These are phyloP conservation scores for Wickerhamiella nectarea DNA, from an alignment of 805 yeast species.

Conservation along the genomic window DNA sequence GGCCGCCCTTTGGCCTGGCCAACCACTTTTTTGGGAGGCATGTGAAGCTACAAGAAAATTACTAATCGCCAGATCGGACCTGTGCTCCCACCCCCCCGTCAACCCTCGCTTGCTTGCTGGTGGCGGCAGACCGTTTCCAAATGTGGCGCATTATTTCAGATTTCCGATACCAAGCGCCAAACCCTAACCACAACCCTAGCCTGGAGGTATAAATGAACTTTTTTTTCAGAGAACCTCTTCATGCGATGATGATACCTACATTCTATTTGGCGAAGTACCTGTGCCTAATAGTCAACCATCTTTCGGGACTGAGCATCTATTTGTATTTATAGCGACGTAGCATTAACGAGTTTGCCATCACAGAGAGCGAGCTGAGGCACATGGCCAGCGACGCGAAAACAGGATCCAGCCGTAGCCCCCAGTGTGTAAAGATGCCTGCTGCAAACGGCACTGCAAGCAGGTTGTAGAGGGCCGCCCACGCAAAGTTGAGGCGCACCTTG, in stretches of 20 bases:
- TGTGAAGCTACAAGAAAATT: neutral
- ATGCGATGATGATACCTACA: slow-evolving; percentile 21
- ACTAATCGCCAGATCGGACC: neutral
- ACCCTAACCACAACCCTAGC: neutral
- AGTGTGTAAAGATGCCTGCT: slow-evolving; percentile 78
- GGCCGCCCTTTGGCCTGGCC: slow-evolving; percentile 25
- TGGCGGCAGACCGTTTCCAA: too few relatives aligned
- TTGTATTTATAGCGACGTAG: slow-evolving; percentile 23
- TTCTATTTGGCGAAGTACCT: slow-evolving; percentile 20
- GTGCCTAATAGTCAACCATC: slow-evolving; percentile 24
- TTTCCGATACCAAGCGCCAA: too few relatives aligned
- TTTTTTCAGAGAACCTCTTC: neutral
- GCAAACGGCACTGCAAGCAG: slow-evolving; percentile 81
- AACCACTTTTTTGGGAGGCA: slow-evolving; percentile 7
- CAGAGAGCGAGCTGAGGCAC: slow-evolving; percentile 88
- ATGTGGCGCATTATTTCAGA: too few relatives aligned
- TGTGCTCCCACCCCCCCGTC: too few relatives aligned
- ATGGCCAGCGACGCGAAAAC: slow-evolving; percentile 82
- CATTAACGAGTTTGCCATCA: slow-evolving; percentile 63
- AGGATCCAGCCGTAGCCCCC: slow-evolving; percentile 61
- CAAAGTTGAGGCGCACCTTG: slow-evolving; percentile 65
- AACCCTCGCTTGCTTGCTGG: neutral
- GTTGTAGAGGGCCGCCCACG: slow-evolving; percentile 81
- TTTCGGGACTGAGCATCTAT: slow-evolving; percentile 23
- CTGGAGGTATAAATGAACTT: neutral